Evolutionary conservation across 192 early-diverging fungal species (phyloP), one percentile per base, ranked within the genome.

Genomic region (Coemansia sp.): DNA sequence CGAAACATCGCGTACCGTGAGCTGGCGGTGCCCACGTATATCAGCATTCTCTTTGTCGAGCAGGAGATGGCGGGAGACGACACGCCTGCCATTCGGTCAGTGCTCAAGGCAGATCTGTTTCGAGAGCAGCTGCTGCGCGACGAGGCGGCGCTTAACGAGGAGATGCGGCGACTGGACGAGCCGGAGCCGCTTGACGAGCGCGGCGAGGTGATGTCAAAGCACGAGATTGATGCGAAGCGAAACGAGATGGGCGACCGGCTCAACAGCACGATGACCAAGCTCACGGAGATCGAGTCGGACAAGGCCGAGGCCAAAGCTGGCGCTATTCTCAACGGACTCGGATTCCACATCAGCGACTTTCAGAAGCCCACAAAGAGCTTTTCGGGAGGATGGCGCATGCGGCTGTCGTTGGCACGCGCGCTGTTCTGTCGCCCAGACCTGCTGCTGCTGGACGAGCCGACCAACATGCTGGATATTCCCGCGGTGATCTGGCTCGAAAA

Each of bases 381-480:
- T 63, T 98, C 95, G 62, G 98, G 98, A 81, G 98, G 98, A 75
- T 99, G 98, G 98, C 90, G 97, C 68, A 99, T 99, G 98, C 88
- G 98, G 69, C 88, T 99, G 52, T 93, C 96, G 5, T 87, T 99
- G 61, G 96, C 97, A 6, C 89, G 94, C 62, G 96, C 98, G 4
- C 88, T 99, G 72, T 99, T 99, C 85, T 94, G 95, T 73, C 93
- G 91, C 60, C 98, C 98, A 32, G 92, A 93, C 80, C 69, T 93
- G 71, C 84, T 94, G 63, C 83, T 94, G 62, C 90, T 99, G 43
- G 97, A 99, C 72, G 93, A 94, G 86, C 93, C 93, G 62, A 92
- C 90, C 65, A 94, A 94, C 79, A 93, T 93, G 90, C 83, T 94
- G 84, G 90, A 92, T 85, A 91, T 99, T 72, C 96, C 96, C 42